Base-by-base conservation (phyloP, 2,329 filamentous ascomycete genomes). In the Talaromyces sp. region DNA sequence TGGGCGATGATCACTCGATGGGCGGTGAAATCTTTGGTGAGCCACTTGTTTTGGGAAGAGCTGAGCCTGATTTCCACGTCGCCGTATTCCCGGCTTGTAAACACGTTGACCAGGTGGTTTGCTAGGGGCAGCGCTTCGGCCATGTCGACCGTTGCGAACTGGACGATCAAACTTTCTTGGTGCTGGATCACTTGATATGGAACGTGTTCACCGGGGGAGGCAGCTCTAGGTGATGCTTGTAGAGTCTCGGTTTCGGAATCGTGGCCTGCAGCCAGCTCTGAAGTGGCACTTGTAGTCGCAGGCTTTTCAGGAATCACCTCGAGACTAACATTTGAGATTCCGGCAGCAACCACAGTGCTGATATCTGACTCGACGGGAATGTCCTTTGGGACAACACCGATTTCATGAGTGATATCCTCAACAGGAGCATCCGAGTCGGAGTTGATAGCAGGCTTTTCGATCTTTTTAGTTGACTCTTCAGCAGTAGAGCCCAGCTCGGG, bases 1-100 rank as follows among this genome's bases (percentile, higher is more conserved):
- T 69, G 70, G 3, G 68, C 64, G 18, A 70, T 56, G 18, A 73
- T 51, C 18, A 66, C 53, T 23, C 61, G 65, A 61, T 74, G 72
- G 12, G 65, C 52, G 4, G 10, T 5, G 44, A 47, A 47, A 9
- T 10, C n/a, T 2, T 18, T 18, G 44, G 6, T 16, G n/a, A 51
- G 60, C 52, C 69, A 70, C 4, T 59, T 34, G n/a, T 65, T 61
- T 1, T 61, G 59, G 7, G 47, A 51, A 1, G 67, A 71, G 12
- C 64, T 62, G n/a, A 73, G 56, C 5, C 59, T 62, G 23, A 74
- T 60, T 2, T 56, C 54, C 18, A 60, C 63, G 61, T 73, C 71
- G 6, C 65, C 64, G 27, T 65, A 64, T 27, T 66, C 57, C 3
- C 61, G 61, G 1, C 56, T 61, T 27, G 64, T 64, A 34, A 67